Base-by-base conservation (phyloP, 345 rosid species). In the Eucalyptus pauciflora region DNA sequence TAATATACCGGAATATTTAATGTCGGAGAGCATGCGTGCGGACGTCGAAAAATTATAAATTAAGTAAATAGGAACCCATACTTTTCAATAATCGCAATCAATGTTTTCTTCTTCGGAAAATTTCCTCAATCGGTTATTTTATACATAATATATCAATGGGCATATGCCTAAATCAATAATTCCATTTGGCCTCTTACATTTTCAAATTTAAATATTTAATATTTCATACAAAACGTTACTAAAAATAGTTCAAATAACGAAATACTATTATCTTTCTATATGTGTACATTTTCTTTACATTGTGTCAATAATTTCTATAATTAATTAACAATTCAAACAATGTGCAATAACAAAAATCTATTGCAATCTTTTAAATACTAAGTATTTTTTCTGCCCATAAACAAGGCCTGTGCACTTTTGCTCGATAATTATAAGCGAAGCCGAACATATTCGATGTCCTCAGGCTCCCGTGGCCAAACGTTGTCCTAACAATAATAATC, bases 311-410 rank as follows among this genome's bases (percentile, higher is more conserved):
- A 76, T 76, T 71, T 10, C 71, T 64, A 7, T 29, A 43, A 76
- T 37, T 37, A 37, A 71, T 37, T 5, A 6, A 76, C 13, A 76
- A 20, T 76, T 76, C 85, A 41, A 64, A 3, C 11, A 41, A 41
- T 22, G 3, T 11, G 16, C 13, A 76, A 76, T 20, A 31, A 76
- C 11, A 20, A 5, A 20, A 69, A 5, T 0, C 7, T 41, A 5
- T 20, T 20, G 11, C 13, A 20, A 37, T 76, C 27, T 20, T 20
- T 41, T 20, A 20, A 41, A 76, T 76, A 13, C 2, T 0, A 8
- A 41, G 37, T 41, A 6, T 2, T 41, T 43, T 71, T 18, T 18
- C 9, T 10, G 25, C 14, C 4, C 46, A 8, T 37, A 10, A 43
- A 37, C 27, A 37, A 71, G 4, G 29, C 7, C 11, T 11, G 8